Evolutionary conservation across 1,284 basidiomycete species (phyloP), one percentile per base, ranked within the genome.

Genomic region (Psilocybe mexicana): DNA sequence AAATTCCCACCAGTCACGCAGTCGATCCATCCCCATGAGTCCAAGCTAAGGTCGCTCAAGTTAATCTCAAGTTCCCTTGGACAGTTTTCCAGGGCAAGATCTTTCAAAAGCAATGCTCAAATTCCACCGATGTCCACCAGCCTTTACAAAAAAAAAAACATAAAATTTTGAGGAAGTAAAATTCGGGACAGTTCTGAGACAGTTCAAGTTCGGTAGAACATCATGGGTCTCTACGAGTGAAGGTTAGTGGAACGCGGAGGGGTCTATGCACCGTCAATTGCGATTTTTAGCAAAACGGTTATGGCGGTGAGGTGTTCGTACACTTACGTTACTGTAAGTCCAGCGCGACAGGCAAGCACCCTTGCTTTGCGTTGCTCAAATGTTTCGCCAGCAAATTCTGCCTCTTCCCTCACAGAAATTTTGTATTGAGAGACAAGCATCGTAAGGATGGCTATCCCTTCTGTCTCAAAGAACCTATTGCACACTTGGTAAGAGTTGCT

Each of bases 361-460:
- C 81, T 70, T 35, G 66, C 72, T 57, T 74, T 79, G 56, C 73
- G 72, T 64, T 79, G 66, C 60, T 78, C 77, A 45, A 80, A 78
- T 0, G 77, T 76, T 65, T 83, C 81, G 7, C 65, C 58, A 5
- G 72, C 70, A 64, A 80, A 83, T 61, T 81, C 69, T 3, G 79
- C 76, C 56, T 84, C 81, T 25, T 81, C 78, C 61, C 79, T 80
- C 14, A 84, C 64, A 44, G 75, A 72, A 28, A 86, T 74, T 61
- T 74, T 79, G 65, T 83, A 86, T 46, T 64, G 69, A 33, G 73
- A 75, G 1, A 84, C 64, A 30, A 85, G 64, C 68, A 79, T 73
- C 1, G 78, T 75, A 24, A 86, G 66, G n/a, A 79, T 74, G 0
- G 77, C 79, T 43, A 82, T 71, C n/a, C 72, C 76, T 61, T 82